phyloP scores from a whole-genome alignment of 495 filamentous ascomycete species.

The Glonium stellatum region DNA sequence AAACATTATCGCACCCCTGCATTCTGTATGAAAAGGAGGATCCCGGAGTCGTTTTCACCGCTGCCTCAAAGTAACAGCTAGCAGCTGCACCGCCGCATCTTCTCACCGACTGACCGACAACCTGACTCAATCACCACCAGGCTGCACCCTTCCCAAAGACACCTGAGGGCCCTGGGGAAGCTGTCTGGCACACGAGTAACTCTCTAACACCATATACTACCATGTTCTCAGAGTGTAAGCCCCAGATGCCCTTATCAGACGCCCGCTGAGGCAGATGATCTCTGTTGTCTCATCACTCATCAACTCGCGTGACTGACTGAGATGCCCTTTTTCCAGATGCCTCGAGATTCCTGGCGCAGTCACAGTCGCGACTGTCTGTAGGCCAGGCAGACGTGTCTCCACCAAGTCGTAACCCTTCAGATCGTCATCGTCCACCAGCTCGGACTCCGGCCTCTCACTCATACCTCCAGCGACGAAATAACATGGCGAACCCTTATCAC shows the following conservation, averaged over 20 bases:
- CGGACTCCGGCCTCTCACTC: conserved; percentile 45
- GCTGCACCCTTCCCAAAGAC: conserved; percentile 20
- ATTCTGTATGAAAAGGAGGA: not conserved
- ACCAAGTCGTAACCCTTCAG: conserved; percentile 45
- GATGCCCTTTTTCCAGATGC: conserved; percentile 58
- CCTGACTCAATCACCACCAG: conserved; percentile 21
- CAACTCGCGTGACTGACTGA: conserved; percentile 32
- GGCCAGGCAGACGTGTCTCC: conserved; percentile 47
- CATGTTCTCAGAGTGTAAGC: conserved; percentile 98
- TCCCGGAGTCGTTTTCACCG: not conserved
- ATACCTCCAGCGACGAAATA: conserved; percentile 44
- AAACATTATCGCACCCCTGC: not conserved
- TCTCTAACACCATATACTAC: conserved; percentile 27
- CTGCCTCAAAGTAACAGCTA: not conserved
- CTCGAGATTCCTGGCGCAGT: conserved; percentile 94
- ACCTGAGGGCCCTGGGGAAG: conserved; percentile 7
- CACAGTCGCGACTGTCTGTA: conserved; percentile 77
- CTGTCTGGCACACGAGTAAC: conserved; percentile 25
- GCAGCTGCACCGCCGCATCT: conserved; percentile 1
- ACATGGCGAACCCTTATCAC: conserved; percentile 65
- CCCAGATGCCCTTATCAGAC: conserved; percentile 21
- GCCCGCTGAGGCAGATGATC: conserved; percentile 20
- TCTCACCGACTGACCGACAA: conserved; percentile 2
- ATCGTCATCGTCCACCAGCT: conserved; percentile 40
- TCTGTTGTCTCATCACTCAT: conserved; percentile 19